phyloP scores from a whole-genome alignment of 768 basidiomycete genomes.

The Termitomyces sp. region DNA sequence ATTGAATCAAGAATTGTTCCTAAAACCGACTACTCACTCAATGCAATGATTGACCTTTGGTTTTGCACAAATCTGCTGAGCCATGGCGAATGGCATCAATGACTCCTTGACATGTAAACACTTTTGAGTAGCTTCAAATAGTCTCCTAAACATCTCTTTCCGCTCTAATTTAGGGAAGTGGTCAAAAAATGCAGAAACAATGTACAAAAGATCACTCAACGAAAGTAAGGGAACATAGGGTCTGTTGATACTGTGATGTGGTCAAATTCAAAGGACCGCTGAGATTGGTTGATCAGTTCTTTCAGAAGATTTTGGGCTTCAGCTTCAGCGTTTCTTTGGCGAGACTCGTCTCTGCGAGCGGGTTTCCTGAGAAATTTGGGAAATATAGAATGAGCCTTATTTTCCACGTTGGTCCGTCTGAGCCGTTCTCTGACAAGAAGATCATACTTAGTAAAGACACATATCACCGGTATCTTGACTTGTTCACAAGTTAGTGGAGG shows the following conservation, averaged over 20 bases:
- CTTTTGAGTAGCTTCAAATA: not conserved
- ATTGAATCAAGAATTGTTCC: not conserved
- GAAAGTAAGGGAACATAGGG: not conserved
- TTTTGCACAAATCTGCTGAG: constrained; percentile 1
- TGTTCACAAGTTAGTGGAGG: constrained; percentile 3
- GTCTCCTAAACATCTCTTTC: not conserved
- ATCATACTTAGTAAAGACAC: constrained; percentile 28
- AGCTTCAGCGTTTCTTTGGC: not conserved
- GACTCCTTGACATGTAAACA: not conserved
- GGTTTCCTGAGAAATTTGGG: not conserved
- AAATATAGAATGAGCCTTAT: not conserved
- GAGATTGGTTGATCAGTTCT: not conserved
- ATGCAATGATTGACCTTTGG: constrained; percentile 1
- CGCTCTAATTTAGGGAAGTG: not conserved
- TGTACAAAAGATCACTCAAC: not conserved
- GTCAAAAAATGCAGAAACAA: not conserved
- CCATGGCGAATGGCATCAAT: constrained; percentile 1
- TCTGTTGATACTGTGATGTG: not conserved
- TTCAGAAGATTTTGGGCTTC: not conserved
- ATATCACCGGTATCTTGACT: constrained; percentile 21
- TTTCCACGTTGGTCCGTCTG: not conserved
- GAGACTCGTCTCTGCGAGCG: not conserved
- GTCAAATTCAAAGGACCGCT: not conserved
- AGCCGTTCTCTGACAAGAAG: constrained; percentile 10
- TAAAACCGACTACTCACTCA: not conserved